Evolutionary conservation across 78 protist genomes (phyloP).

Genomic region (Dictyostelium discoideum): DNA sequence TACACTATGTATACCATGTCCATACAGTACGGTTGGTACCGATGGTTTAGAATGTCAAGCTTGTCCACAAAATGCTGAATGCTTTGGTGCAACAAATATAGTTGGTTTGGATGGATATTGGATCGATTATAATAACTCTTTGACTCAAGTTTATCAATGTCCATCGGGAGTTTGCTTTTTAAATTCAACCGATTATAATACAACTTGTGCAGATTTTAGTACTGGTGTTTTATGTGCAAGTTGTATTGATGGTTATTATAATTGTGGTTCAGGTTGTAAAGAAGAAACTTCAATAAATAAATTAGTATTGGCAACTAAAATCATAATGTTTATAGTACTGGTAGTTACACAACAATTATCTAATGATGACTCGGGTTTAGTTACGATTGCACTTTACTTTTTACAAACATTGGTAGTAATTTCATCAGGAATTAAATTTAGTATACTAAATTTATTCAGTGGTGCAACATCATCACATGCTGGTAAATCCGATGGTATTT

Average conservation of each 20-base stretch:
- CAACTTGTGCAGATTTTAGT: conserved; percentile 5
- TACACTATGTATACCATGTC: conserved; percentile 33
- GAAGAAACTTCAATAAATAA: not conserved
- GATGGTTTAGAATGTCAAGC: conserved; percentile 14
- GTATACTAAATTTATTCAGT: conserved; percentile 22
- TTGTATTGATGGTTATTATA: conserved; percentile 55
- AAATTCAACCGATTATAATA: not conserved
- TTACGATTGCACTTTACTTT: conserved; percentile 49
- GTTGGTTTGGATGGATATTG: conserved; percentile 20
- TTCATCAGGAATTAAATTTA: conserved; percentile 62
- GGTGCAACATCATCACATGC: conserved; percentile 19
- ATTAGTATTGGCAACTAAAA: not conserved
- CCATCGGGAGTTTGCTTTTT: conserved; percentile 35
- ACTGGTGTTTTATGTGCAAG: conserved; percentile 40
- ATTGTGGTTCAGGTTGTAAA: conserved; percentile 72
- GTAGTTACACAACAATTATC: conserved; percentile 52
- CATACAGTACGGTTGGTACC: conserved; percentile 8
- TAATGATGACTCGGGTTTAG: conserved; percentile 31
- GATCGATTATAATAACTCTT: not conserved
- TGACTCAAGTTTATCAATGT: conserved; percentile 31
- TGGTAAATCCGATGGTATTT: not conserved
- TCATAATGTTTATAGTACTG: not conserved
- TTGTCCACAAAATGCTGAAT: conserved; percentile 28
- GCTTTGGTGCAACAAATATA: conserved; percentile 3
- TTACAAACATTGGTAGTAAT: conserved; percentile 56